Percentiles rank a stretch among this genome's conserved stretches.
These are phyloP conservation scores for Fragosphaeria purpurea DNA, from an alignment of 2,329 filamentous ascomycete genomes.

Conservation along the genomic window DNA sequence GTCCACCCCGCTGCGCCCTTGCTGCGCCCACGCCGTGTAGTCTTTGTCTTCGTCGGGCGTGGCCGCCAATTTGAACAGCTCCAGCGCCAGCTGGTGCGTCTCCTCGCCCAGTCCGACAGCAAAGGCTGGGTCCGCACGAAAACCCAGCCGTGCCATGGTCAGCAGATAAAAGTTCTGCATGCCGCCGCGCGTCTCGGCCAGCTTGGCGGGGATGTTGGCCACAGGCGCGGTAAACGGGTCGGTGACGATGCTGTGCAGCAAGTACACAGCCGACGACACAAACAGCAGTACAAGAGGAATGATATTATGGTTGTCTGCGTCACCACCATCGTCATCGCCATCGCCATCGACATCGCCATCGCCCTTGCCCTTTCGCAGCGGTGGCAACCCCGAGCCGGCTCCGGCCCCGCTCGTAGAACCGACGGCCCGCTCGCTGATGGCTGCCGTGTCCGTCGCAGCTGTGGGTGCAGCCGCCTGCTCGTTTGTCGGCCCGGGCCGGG, in stretches of 20 bases:
- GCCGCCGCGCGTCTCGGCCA: slow-evolving; percentile 59
- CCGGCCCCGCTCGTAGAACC: too few species aligned
- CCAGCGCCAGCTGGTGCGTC: slow-evolving; percentile 74
- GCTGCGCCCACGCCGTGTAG: slow-evolving; percentile 9
- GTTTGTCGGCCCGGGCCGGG: background rate
- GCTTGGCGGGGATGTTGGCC: slow-evolving; percentile 59
- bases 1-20: slow-evolving; percentile 10
- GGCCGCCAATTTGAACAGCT: slow-evolving; percentile 68
- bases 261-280: slow-evolving; percentile 36
- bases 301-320: background rate
- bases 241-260: slow-evolving; percentile 44
- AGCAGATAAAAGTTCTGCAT: slow-evolving; percentile 69
- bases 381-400: too few species aligned
- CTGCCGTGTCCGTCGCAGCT: background rate
- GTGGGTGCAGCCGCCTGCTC: too few species aligned
- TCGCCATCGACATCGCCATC: too few species aligned
- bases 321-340: background rate
- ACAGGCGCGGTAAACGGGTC: slow-evolving; percentile 33
- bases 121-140: slow-evolving; percentile 59
- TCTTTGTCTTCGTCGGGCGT: slow-evolving; percentile 58
- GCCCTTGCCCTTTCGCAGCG: too few species aligned
- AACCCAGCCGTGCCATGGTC: slow-evolving; percentile 72
- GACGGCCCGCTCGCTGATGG: too few species aligned
- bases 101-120: slow-evolving; percentile 36
- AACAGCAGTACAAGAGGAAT: slow-evolving; percentile 29